phyloP scores from a whole-genome alignment of 2,329 filamentous ascomycete genomes.

The Emergomyces orientalis region DNA sequence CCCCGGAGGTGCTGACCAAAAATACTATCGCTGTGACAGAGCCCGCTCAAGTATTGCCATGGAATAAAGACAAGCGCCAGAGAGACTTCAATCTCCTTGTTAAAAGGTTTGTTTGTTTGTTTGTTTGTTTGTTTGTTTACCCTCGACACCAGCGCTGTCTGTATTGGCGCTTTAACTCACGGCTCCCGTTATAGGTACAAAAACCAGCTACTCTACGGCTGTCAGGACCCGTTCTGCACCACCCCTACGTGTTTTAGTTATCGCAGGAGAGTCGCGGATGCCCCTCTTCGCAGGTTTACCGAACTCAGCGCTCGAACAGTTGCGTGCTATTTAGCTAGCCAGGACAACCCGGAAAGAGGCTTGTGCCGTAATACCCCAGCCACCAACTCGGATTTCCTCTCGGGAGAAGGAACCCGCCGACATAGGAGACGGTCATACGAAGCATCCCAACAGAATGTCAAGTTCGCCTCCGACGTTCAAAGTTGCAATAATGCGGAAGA shows the following conservation, averaged over 20 bases:
- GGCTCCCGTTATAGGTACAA: conserved; percentile 52
- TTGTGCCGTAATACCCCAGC: conserved; percentile 50
- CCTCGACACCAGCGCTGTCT: background rate
- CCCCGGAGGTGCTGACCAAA: conserved; percentile 31
- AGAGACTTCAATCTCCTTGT: conserved; percentile 51
- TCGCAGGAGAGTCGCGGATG: conserved; percentile 57
- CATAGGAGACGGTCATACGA: background rate
- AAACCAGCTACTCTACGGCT: conserved; percentile 72
- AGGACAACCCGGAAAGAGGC: conserved; percentile 63
- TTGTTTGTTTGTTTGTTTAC: conserved; percentile 18
- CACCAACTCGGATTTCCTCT: conserved; percentile 7
- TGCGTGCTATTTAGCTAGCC: conserved; percentile 69
- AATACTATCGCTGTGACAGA: conserved; percentile 35
- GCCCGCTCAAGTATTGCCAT: conserved; percentile 28
- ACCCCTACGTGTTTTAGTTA: conserved; percentile 75
- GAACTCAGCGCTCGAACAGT: conserved; percentile 71
- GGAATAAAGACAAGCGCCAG: conserved; percentile 33
- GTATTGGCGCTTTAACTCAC: background rate
- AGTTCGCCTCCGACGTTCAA: background rate
- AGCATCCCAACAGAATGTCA: conserved; percentile 2
- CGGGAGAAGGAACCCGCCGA: background rate
- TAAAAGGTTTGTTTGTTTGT: conserved; percentile 51
- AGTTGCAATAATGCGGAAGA: background rate
- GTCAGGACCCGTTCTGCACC: conserved; percentile 57
- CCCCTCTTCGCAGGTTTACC: conserved; percentile 68